A percentile compares a stretch with the other conserved stretches of the same genome.
Evolutionary conservation across 441 rosid genomes (phyloP).

Genomic region (Populus hybrid): DNA sequence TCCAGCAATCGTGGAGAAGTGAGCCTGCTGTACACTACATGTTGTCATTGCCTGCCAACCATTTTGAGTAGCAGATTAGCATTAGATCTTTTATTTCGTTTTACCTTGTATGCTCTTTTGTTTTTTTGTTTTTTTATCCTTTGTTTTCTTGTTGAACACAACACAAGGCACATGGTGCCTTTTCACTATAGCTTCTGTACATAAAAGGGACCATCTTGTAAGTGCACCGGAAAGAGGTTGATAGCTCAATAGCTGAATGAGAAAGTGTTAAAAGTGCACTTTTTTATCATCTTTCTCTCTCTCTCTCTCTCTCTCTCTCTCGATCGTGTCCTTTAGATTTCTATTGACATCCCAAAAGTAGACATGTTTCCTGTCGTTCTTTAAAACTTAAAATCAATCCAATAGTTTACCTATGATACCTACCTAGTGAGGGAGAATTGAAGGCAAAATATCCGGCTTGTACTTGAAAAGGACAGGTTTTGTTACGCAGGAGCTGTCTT

Average conservation of each 20-base stretch:
- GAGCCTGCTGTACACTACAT: constrained; percentile 9
- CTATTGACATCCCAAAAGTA: too few species aligned
- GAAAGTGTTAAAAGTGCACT: constrained; percentile 21
- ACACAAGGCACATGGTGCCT: constrained; percentile 16
- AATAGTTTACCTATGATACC: too few species aligned
- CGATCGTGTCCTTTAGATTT: too few species aligned
- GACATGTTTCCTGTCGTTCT: too few species aligned
- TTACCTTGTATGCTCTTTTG: background rate
- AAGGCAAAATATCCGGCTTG: too few species aligned
- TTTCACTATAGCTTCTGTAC: constrained; percentile 36
- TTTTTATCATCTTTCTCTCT: constrained; percentile 1
- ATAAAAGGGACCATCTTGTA: constrained; percentile 27
- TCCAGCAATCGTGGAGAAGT: constrained; percentile 42
- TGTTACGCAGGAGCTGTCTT: too few species aligned
- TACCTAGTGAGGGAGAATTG: too few species aligned
- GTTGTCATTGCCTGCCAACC: constrained; percentile 8
- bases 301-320: background rate
- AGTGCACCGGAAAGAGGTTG: constrained; percentile 28
- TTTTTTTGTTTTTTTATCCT: background rate
- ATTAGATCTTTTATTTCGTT: constrained; percentile 6
- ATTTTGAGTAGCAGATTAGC: constrained; percentile 13
- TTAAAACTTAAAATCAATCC: too few species aligned
- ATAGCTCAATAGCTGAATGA: constrained; percentile 18
- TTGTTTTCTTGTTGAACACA: background rate
- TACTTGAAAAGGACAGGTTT: too few species aligned